Conservation (phyloP, 257 asterid species). For the Nyctanthes arbortristis region DNA sequence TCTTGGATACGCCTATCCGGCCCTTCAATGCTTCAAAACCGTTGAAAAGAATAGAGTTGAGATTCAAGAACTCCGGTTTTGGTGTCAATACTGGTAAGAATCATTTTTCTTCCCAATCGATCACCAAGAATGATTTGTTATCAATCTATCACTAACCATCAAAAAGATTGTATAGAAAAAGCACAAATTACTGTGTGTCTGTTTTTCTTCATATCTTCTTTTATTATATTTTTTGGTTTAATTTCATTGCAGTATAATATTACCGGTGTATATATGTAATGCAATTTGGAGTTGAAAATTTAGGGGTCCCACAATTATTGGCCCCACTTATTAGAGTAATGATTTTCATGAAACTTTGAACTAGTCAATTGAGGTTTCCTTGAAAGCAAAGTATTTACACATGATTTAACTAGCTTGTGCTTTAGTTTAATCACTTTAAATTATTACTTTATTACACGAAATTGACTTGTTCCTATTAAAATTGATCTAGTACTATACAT, state of each 20-base stretch:
- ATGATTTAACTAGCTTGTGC: not conserved
- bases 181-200: no score
- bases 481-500: no score
- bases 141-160: no score
- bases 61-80: slow-evolving; percentile 71
- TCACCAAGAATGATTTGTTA: no score
- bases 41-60: slow-evolving; percentile 76
- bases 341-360: not conserved
- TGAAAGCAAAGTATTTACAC: not conserved
- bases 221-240: not conserved
- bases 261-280: no score
- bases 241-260: no score
- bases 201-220: no score
- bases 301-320: not conserved
- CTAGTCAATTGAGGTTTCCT: not conserved
- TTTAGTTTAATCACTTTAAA: slow-evolving; percentile 14
- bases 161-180: no score
- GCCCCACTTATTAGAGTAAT: not conserved
- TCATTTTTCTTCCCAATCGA: not conserved
- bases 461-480: slow-evolving; percentile 24
- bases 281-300: slow-evolving; percentile 17
- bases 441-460: slow-evolving; percentile 14
- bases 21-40: slow-evolving; percentile 81
- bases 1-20: slow-evolving; percentile 92
- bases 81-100: slow-evolving; percentile 96